Conservation (phyloP, 2,329 filamentous ascomycete genomes). For the Atkinsonella hypoxylon region DNA sequence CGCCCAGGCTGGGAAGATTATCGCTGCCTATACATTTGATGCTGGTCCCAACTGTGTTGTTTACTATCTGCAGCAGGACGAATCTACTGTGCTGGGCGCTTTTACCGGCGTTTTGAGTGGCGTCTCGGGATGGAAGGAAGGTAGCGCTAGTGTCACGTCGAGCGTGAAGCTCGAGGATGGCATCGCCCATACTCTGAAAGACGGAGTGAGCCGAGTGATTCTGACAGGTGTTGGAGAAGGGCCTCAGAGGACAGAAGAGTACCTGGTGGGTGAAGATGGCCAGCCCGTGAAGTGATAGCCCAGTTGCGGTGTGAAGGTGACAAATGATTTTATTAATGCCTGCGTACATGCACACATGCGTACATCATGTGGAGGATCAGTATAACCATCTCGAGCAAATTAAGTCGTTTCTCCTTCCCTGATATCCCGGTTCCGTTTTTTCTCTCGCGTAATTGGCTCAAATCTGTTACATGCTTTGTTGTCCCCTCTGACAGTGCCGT, state of each 20-base stretch:
- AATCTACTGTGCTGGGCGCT: constrained; percentile 59
- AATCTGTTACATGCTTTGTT: background rate
- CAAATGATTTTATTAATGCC: background rate
- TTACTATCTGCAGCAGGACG: constrained; percentile 80
- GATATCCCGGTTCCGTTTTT: background rate
- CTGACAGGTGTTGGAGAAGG: constrained; percentile 86
- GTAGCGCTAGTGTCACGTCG: constrained; percentile 38
- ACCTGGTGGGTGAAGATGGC: constrained; percentile 59
- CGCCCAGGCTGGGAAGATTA: constrained; percentile 58
- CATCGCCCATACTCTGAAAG: constrained; percentile 54
- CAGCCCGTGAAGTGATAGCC: constrained; percentile 27
- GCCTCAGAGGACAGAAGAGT: constrained; percentile 66
- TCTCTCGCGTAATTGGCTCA: background rate
- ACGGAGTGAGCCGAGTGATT: constrained; percentile 81
- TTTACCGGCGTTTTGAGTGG: constrained; percentile 56
- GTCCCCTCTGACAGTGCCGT: constrained; percentile 1
- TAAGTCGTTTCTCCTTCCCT: background rate
- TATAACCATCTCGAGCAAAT: background rate
- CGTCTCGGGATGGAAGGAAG: constrained; percentile 61
- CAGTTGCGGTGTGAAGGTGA: background rate
- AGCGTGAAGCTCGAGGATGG: constrained; percentile 51
- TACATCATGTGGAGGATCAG: no score
- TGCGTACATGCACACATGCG: background rate
- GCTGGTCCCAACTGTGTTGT: constrained; percentile 94
- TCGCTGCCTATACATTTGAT: constrained; percentile 95